Conservation (phyloP, 202 grass and related monocot species). For the Hordeum pubiflorum region DNA sequence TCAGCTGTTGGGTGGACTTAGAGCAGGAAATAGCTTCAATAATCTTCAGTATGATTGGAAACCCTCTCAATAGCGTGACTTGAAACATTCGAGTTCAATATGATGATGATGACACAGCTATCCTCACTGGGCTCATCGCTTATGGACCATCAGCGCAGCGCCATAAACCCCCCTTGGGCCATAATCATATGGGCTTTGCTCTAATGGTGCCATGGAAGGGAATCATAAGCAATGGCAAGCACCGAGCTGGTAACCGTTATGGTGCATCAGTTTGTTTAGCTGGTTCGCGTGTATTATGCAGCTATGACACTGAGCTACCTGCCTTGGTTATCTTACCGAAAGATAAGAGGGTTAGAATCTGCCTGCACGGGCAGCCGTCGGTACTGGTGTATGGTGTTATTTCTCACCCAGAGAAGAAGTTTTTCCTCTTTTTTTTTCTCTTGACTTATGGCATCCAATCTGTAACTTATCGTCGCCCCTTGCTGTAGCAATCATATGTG, state of each 20-base stretch:
- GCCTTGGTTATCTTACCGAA: conserved; percentile 13
- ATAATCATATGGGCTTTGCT: background rate
- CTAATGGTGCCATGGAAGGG: conserved; percentile 20
- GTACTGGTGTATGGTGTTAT: conserved; percentile 2
- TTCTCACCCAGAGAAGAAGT: conserved; percentile 20
- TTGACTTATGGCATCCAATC: conserved; percentile 4
- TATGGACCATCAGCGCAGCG: conserved; percentile 19
- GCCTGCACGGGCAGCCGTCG: background rate
- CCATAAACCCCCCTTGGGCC: background rate
- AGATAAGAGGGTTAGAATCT: conserved; percentile 28
- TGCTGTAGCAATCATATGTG: conserved; percentile 1
- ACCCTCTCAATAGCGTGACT: conserved; percentile 47
- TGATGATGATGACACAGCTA: conserved; percentile 41
- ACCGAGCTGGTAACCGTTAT: conserved; percentile 34
- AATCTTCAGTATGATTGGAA: conserved; percentile 85
- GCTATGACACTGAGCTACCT: conserved; percentile 8
- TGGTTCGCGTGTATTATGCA: conserved; percentile 39
- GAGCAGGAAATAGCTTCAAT: conserved; percentile 73
- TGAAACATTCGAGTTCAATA: background rate
- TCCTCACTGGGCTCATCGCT: background rate
- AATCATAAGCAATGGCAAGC: conserved; percentile 20
- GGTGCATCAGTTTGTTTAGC: conserved; percentile 30
- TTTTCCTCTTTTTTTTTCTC: conserved; percentile 4
- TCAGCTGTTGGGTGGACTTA: conserved; percentile 64
- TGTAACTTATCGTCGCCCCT: conserved; percentile 21